Evolutionary conservation across 2,329 filamentous ascomycete genomes (phyloP), one percentile per base, ranked within the genome.

Genomic region (Cladosporium sp.): DNA sequence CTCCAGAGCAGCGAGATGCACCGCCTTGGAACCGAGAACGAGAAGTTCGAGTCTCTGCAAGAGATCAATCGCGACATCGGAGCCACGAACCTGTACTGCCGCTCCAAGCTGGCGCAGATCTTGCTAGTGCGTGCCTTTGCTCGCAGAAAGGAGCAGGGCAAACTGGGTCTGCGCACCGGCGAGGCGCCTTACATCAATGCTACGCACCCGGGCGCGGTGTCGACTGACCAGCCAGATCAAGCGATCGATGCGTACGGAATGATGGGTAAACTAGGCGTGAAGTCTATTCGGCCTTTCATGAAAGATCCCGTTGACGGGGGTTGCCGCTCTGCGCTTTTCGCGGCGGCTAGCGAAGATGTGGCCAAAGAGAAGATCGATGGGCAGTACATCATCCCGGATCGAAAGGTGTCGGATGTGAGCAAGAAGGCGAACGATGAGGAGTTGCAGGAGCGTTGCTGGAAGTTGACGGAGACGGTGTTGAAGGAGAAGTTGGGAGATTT

Each of bases 21-120:
- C 68, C 79, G 79, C 24, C 68, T 76, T 26, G 76, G 77, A 3
- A 79, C 78, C 7, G 71, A 71, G 59, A 73, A 75, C 12, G 76
- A 78, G 62, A 72, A 77, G 7, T 85, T 84, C 71, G 73, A 72
- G n/a, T 75, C 75, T n/a, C 64, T 83, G 18, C 72, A 77, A 0
- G 83, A 85, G 68, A 79, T 85, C 30, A 85, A 85, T 68, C 73
- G 77, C 36, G 82, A 85, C 64, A 80, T 85, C 57, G 83, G 83
- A 1, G 72, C 82, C 1, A 78, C 76, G 34, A 78, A 79, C 26
- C 76, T 85, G n/a, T 85, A 85, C 74, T 79, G 76, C 54, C 80
- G 83, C 59, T 80, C 78, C 8, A 85, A 85, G 71, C 79, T 85
- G 15, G 82, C 82, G 1, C 80, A 84, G 66, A 73, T 85, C 15